Evolutionary conservation across 1,284 basidiomycete species (phyloP).

Genomic region (Cryptococcus sp.): DNA sequence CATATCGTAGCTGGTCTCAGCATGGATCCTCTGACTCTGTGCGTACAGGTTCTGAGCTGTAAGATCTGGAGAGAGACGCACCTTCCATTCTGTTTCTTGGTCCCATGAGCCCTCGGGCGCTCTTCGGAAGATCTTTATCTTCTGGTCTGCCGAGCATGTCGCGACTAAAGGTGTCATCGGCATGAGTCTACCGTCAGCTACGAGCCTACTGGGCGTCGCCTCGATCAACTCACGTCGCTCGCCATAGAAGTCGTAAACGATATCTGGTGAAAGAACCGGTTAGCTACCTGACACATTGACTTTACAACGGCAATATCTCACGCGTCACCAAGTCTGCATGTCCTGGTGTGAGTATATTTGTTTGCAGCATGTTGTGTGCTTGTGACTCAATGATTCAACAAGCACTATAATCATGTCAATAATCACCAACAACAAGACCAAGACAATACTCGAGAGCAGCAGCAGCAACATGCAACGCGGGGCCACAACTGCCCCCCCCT

Average conservation of each 20-base stretch:
- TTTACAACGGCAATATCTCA: constrained; percentile 21
- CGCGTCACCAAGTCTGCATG: constrained; percentile 54
- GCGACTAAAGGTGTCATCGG: constrained; percentile 32
- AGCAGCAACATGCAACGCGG: background rate
- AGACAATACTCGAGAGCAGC: background rate
- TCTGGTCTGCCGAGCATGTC: constrained; percentile 57
- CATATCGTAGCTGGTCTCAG: constrained; percentile 4
- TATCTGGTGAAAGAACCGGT: constrained; percentile 59
- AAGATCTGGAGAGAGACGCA: constrained; percentile 44
- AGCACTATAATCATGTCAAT: background rate
- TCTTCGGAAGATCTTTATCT: constrained; percentile 77
- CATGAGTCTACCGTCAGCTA: background rate
- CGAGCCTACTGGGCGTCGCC: too few species aligned
- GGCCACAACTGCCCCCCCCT: constrained; percentile 4
- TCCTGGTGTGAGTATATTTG: constrained; percentile 48
- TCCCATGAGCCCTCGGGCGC: constrained; percentile 69
- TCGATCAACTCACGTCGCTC: constrained; percentile 58
- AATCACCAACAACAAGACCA: background rate
- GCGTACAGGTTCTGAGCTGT: background rate
- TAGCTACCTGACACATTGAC: constrained; percentile 8
- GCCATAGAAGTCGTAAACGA: constrained; percentile 87
- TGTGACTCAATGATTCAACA: background rate
- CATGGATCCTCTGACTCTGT: background rate
- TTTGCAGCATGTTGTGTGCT: constrained; percentile 47
- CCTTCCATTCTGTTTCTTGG: constrained; percentile 85